phyloP scores from a whole-genome alignment of 2,329 filamentous ascomycete genomes.

The Emericellopsis atlantica region DNA sequence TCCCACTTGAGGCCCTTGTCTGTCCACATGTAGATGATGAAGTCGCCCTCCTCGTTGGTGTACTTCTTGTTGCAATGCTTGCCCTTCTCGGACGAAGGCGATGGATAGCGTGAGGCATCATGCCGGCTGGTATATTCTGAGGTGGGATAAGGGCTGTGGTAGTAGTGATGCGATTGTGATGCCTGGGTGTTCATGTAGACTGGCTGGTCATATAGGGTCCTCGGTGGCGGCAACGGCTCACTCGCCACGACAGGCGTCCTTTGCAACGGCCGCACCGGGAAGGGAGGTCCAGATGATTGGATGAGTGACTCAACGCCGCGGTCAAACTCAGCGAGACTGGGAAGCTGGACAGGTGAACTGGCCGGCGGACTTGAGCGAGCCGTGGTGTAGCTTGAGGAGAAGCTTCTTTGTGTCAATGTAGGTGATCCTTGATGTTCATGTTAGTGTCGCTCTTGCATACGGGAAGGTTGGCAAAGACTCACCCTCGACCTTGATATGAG shows the following conservation, averaged over 20 bases:
- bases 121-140: no score
- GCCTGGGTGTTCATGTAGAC: no score
- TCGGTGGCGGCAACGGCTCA: no score
- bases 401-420: no score
- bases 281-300: neutral
- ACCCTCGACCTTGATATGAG: slow-evolving; percentile 2
- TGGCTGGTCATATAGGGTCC: no score
- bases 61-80: slow-evolving; percentile 30
- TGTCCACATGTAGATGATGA: slow-evolving; percentile 29
- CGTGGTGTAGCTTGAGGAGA: no score
- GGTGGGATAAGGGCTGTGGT: no score
- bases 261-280: no score
- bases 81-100: slow-evolving; percentile 12
- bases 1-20: slow-evolving; percentile 30
- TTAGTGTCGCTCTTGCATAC: neutral
- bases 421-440: no score
- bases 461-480: neutral
- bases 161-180: no score
- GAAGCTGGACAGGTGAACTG: slow-evolving; percentile 13
- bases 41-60: slow-evolving; percentile 27
- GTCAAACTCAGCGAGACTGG: slow-evolving; percentile 23
- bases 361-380: slow-evolving; percentile 1
- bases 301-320: slow-evolving; percentile 21
- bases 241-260: no score
- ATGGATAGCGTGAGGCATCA: no score